Percentiles rank a stretch among this genome's conserved stretches.
These are phyloP conservation scores for Viridothelium virens DNA, from an alignment of 495 filamentous ascomycete species.

Conservation along the genomic window DNA sequence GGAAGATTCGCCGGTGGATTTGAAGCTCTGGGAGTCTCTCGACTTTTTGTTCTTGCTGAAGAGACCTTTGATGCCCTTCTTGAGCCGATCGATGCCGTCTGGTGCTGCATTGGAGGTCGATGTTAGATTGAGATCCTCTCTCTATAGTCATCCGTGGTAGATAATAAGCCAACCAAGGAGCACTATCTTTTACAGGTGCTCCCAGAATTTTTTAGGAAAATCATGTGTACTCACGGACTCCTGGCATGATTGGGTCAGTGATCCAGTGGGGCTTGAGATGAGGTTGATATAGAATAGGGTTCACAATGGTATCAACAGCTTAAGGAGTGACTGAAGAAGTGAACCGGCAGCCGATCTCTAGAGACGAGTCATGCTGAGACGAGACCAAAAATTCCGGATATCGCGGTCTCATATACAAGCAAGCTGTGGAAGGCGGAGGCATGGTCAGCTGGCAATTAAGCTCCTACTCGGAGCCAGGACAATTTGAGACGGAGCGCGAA, in stretches of 20 bases:
- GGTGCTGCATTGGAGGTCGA: constrained; percentile 7
- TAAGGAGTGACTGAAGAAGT: neutral
- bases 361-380: constrained; percentile 7
- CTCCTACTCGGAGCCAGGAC: constrained; percentile 10
- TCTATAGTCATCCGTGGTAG: neutral
- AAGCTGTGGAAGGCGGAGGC: neutral
- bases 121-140: constrained; percentile 11
- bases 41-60: constrained; percentile 23
- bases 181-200: neutral
- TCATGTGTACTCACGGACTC: constrained; percentile 8
- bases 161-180: neutral
- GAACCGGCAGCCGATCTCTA: neutral
- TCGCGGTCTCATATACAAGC: neutral
- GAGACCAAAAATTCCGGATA: neutral
- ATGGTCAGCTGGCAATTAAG: constrained; percentile 9
- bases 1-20: constrained; percentile 5
- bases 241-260: constrained; percentile 10
- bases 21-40: constrained; percentile 11
- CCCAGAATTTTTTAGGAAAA: neutral
- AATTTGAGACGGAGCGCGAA: constrained; percentile 8
- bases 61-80: constrained; percentile 26
- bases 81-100: constrained; percentile 22
- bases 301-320: neutral
- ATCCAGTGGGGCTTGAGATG: constrained; percentile 1
- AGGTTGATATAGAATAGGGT: neutral